These are phyloP conservation scores for Lantana camara DNA, from an alignment of 257 asterid genomes.

Conservation along the genomic window DNA sequence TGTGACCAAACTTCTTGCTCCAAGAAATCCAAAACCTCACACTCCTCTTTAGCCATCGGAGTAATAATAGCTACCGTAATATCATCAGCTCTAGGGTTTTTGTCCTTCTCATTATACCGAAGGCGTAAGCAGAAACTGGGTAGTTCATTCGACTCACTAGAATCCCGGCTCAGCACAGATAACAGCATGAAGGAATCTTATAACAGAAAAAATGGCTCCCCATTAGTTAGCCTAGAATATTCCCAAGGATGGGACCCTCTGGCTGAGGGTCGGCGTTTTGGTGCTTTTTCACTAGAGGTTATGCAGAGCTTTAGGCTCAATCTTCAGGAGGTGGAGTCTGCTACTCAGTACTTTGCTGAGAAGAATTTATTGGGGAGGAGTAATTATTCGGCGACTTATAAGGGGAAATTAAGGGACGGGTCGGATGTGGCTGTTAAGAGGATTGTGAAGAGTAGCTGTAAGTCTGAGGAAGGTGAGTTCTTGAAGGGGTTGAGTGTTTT, in stretches of 20 bases:
- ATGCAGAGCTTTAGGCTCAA: conserved; percentile 69
- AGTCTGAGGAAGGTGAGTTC: conserved; percentile 83
- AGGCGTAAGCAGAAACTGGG: conserved; percentile 67
- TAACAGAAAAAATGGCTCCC: conserved; percentile 72
- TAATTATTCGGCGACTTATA: conserved; percentile 64
- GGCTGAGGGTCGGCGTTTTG: conserved; percentile 78
- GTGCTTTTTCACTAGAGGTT: conserved; percentile 58
- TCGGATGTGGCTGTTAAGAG: conserved; percentile 74
- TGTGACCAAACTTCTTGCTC: conserved; percentile 62
- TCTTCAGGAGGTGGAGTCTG: conserved; percentile 79
- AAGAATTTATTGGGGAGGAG: conserved; percentile 76
- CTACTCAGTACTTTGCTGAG: conserved; percentile 82
- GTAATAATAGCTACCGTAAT: conserved; percentile 46
- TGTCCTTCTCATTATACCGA: conserved; percentile 48
- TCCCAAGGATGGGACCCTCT: conserved; percentile 92
- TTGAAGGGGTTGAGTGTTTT: conserved; percentile 65
- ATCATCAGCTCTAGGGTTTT: conserved; percentile 44
- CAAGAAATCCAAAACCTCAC: conserved; percentile 52
- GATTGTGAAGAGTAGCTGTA: conserved; percentile 80
- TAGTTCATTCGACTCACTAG: conserved; percentile 37
- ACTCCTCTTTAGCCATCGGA: conserved; percentile 63
- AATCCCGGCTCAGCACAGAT: conserved; percentile 47
- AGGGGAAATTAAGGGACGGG: conserved; percentile 81
- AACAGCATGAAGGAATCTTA: conserved; percentile 36
- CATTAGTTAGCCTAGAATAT: conserved; percentile 86